These are phyloP conservation scores for Gossypium laxum DNA, from an alignment of 441 rosid genomes.

Conservation along the genomic window DNA sequence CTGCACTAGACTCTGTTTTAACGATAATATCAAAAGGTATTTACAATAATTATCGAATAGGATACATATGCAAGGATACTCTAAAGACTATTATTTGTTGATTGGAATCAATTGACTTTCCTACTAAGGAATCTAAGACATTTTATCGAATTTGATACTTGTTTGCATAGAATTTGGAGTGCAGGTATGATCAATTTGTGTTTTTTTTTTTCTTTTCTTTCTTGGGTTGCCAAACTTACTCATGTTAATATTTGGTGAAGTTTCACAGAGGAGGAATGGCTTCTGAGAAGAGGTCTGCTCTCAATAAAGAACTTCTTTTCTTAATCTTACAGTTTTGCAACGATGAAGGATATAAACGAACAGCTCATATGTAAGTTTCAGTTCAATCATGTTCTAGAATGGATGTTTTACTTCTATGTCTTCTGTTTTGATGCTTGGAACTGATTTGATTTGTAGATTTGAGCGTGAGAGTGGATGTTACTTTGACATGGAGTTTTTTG, in stretches of 20 bases:
- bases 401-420: neutral
- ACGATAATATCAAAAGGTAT: neutral
- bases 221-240: neutral
- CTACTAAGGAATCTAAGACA: neutral
- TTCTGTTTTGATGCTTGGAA: neutral
- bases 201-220: neutral
- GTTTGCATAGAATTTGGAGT: neutral
- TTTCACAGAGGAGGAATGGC: conserved; percentile 13
- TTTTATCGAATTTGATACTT: neutral
- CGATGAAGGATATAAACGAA: conserved; percentile 43
- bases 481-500: conserved; percentile 43
- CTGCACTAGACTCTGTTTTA: neutral
- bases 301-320: conserved; percentile 40
- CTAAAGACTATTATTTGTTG: neutral
- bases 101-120: neutral
- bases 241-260: conserved; percentile 10
- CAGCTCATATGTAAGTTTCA: conserved; percentile 33
- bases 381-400: neutral
- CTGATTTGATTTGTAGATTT: conserved; percentile 27
- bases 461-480: conserved; percentile 40
- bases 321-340: conserved; percentile 42
- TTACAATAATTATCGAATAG: neutral
- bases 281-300: conserved; percentile 27
- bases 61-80: neutral
- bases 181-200: neutral